A percentile compares a stretch with the other conserved stretches of the same genome.
These are phyloP conservation scores for Lophiostoma macrostomum DNA, from an alignment of 495 filamentous ascomycete genomes.

Conservation along the genomic window DNA sequence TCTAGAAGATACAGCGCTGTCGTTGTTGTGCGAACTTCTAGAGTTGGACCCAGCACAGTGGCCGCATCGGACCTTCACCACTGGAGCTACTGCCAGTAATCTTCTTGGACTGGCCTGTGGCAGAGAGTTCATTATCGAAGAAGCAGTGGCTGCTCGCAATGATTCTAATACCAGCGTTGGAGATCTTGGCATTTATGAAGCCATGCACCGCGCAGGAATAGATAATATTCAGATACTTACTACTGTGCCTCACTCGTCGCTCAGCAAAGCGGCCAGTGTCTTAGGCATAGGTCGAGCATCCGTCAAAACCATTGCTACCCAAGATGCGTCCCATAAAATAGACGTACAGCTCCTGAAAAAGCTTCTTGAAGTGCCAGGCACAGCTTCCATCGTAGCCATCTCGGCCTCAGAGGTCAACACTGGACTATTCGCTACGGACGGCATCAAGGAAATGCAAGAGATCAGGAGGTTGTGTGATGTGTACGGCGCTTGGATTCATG, in stretches of 20 bases:
- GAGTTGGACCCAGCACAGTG: conserved; percentile 52
- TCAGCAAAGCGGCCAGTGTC: conserved; percentile 77
- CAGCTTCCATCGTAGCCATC: conserved; percentile 70
- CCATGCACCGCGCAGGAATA: conserved; percentile 61
- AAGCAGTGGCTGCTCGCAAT: conserved; percentile 34
- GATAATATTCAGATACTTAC: conserved; percentile 72
- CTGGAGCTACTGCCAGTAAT: conserved; percentile 84
- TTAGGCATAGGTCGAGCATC: conserved; percentile 73
- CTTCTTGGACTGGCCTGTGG: conserved; percentile 57
- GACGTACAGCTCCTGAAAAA: conserved; percentile 61
- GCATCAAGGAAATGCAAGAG: conserved; percentile 55
- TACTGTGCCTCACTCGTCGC: conserved; percentile 75
- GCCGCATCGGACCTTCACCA: conserved; percentile 73
- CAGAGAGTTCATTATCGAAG: conserved; percentile 24
- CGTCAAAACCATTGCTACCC: conserved; percentile 57
- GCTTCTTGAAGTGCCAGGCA: conserved; percentile 49
- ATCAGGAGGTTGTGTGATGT: conserved; percentile 68
- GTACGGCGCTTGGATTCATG: conserved; percentile 83
- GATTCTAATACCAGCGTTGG: conserved; percentile 52
- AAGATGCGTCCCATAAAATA: conserved; percentile 59
- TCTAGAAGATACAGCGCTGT: conserved; percentile 68
- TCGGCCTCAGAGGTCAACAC: conserved; percentile 91
- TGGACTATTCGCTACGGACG: conserved; percentile 69
- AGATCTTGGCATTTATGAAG: conserved; percentile 64
- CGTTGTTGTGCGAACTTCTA: conserved; percentile 67